These are phyloP conservation scores for Puya raimondii DNA, from an alignment of 176 grass and related monocot genomes.

Conservation along the genomic window DNA sequence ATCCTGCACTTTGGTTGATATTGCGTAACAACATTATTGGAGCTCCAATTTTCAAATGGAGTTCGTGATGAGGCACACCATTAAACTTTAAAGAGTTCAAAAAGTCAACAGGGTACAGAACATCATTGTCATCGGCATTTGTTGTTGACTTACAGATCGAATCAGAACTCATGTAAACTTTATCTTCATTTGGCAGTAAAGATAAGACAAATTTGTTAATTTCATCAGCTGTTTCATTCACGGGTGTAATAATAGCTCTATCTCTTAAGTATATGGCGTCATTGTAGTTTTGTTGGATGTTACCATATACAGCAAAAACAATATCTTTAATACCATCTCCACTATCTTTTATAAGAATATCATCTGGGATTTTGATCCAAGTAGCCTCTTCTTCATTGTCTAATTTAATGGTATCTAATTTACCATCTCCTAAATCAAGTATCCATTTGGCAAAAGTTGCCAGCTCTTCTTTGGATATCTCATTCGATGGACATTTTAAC, in stretches of 20 bases:
- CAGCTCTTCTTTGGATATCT: neutral
- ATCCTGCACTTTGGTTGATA: neutral
- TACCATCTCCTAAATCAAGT: neutral
- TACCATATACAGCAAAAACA: neutral
- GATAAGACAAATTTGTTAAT: neutral
- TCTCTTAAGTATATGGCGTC: neutral
- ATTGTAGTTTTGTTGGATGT: accelerated
- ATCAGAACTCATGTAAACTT: constrained; percentile 9
- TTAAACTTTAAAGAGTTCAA: too few species aligned
- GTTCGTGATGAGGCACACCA: neutral
- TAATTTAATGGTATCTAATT: too few species aligned
- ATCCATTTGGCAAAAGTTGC: neutral
- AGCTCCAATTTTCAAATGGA: neutral
- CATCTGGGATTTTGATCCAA: too few species aligned
- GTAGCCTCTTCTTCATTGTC: too few species aligned
- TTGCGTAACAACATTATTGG: neutral
- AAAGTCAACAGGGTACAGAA: too few species aligned
- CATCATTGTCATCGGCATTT: neutral
- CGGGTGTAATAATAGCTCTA: constrained; percentile 4
- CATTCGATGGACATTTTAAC: too few species aligned
- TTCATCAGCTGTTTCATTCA: neutral
- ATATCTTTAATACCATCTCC: neutral
- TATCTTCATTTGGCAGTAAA: accelerated
- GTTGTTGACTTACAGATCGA: neutral
- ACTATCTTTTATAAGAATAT: neutral